Evolutionary conservation across 2,329 filamentous ascomycete genomes (phyloP), one percentile per base, ranked within the genome.

Genomic region (Blastomyces silverae): DNA sequence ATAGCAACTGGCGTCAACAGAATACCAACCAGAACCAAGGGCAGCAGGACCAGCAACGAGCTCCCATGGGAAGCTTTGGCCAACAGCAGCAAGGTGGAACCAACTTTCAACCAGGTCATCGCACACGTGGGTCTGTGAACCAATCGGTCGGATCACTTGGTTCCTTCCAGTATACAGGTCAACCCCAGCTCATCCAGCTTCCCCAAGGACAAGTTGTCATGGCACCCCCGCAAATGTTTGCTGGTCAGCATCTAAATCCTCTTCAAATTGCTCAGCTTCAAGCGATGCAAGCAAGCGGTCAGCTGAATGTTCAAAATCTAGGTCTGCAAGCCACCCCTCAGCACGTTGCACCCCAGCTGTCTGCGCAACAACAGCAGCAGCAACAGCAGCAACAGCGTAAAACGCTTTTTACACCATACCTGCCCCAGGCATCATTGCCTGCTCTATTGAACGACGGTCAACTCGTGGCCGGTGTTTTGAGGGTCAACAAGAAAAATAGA

Each of bases 401-500:
- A 84, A 99, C 94, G 1, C 85, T 99, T 28, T 99, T 99, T 81
- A 97, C 94, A 71, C 94, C 94, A 68, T 99, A 99, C 73, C 85
- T 99, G 61, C 93, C 94, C 20, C 94, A 99, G 77, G 93, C 93
- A 7, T 95, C 89, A 65, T 83, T 99, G 25, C 94, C 94, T 65
- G 93, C 92, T 61, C 85, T 99, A 50, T 85, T 97, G 65, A 88
- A 87, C 66, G 91, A 97, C 73, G 94, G 94, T 22, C 92, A 96
- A 78, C 88, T 99, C 65, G 94, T 99, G 64, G 93, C 93, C 67
- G 94, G 94, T 80, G 92, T 97, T 71, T 88, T 99, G 62, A 90
- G 94, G 66, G 94, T 99, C 69, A 99, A 99, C 85, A 99, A 97
- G 83, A 99, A 99, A 84, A 99, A 99, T 79, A 89, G 94, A 68